Evolutionary conservation across 345 rosid species (phyloP), one percentile per base, ranked within the genome.

Genomic region (Ceriops decandra): DNA sequence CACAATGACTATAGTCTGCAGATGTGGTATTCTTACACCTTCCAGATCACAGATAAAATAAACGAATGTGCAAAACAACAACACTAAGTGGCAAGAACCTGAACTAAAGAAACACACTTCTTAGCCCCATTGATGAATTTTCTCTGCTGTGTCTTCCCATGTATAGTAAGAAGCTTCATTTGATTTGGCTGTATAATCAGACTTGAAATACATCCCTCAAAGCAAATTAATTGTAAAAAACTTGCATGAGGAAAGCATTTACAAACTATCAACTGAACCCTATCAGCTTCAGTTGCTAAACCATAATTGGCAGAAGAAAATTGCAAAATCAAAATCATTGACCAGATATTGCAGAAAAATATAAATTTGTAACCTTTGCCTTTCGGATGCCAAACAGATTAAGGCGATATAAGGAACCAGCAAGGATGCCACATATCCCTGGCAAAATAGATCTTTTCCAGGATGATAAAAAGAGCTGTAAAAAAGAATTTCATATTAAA

Each of bases 401-500:
- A 68, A 90, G 74, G 68, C 89, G 96, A 71, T 91, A 91, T 68
- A 95, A 82, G 60, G 92, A 86, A 80, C 99, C 98, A 68, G 97
- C 95, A 77, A 95, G 79, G 27, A 95, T 81, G 64, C 99, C 99
- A 64, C 98, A 91, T 38, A 90, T 62, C 64, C 98, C 99, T 59
- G 93, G 93, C 69, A 86, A 56, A 27, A 95, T 53, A 31, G 99
- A 91, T 72, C 89, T 84, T 79, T 79, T 95, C 98, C 96, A 91
- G 54, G 90, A 91, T 52, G 97, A 91, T 46, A 95, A 81, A 66
- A 91, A 81, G 71, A 95, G 98, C 99, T 95, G 96, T 79, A 85
- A 63, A 67, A 68, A 27, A 0, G 56, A 76, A 67, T n/a, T 51
- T 52, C 36, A 66, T 28, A 54, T 80, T 70, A 73, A 59, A 52